A percentile compares a stretch with the other conserved stretches of the same genome.
Evolutionary conservation across 768 basidiomycete genomes (phyloP).

Genomic region (Pleurotus platypus): DNA sequence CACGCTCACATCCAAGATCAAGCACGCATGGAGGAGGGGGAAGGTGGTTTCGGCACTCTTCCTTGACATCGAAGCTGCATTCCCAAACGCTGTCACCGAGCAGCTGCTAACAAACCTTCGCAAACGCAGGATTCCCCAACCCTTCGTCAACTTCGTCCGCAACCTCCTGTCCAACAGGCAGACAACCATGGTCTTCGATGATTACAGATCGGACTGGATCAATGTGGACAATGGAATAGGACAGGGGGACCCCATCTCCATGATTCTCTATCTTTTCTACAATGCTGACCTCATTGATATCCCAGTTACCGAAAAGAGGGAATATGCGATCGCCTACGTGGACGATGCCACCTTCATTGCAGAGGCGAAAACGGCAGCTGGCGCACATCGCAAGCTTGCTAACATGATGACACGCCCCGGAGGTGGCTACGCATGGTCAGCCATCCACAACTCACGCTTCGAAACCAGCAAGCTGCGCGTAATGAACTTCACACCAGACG

Average conservation of each 20-base stretch:
- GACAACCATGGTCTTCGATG: slow-evolving; percentile 17
- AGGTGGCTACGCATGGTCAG: slow-evolving; percentile 16
- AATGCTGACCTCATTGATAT: slow-evolving; percentile 18
- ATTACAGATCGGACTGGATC: slow-evolving; percentile 9
- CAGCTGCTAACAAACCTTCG: slow-evolving; percentile 28
- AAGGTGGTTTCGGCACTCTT: slow-evolving; percentile 33
- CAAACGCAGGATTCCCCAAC: slow-evolving; percentile 20
- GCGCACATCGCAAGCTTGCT: background rate
- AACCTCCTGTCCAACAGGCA: slow-evolving; percentile 10
- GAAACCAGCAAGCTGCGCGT: slow-evolving; percentile 17
- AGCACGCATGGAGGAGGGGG: slow-evolving; percentile 29
- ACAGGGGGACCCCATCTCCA: slow-evolving; percentile 8
- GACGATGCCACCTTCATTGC: slow-evolving; percentile 14
- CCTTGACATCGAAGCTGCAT: slow-evolving; percentile 41
- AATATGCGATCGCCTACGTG: slow-evolving; percentile 12
- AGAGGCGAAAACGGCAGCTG: slow-evolving; percentile 4
- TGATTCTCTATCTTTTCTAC: slow-evolving; percentile 19
- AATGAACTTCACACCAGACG: slow-evolving; percentile 6
- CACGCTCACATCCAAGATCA: slow-evolving; percentile 26
- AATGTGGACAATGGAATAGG: background rate
- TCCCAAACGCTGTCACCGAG: slow-evolving; percentile 31
- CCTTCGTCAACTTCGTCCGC: slow-evolving; percentile 15
- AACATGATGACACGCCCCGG: slow-evolving; percentile 11
- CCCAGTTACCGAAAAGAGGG: background rate
- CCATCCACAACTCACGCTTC: slow-evolving; percentile 18